Base-by-base conservation (phyloP, 148 eudicot genomes). In the Oxyria digyna region DNA sequence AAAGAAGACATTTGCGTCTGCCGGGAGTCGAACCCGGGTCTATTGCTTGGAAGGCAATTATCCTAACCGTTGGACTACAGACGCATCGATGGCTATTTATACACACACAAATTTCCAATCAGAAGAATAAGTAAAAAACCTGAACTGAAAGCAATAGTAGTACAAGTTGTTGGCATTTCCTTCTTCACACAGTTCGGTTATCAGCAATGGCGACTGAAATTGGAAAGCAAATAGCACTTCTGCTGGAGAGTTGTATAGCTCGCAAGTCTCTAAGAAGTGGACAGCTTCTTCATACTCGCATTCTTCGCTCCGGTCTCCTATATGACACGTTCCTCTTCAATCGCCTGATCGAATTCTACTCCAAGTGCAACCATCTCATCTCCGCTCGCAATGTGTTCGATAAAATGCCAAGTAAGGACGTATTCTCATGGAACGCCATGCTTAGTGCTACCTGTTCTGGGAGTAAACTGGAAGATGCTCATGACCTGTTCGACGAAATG, bases 391-490 rank as follows among this genome's bases (percentile, higher is more conserved):
- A 70, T 49, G 50, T 91, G 72, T 91, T 91, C 54, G 81, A 85
- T 33, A 67, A 73, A 79, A 86, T 86, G 85, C 81, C 84, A 4
- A 64, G 57, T 0, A 78, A 74, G 63, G 87, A 91, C 57, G 55
- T 81, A 0, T 91, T 65, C 64, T 83, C 96, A 24, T 88, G 91
- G 86, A 83, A 88, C 72, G 77, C 91, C 21, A 76, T 88, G 84
- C 68, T 85, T n/a, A 77, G 81, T 43, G 78, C 79, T 4, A 79
- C 82, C 9, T 85, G 89, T 49, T 74, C 79, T 41, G 63, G 65
- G 8, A 76, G 62, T 23, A 75, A 76, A 62, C 37, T 83, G 20
- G 35, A 57, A 1, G 81, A 80, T 23, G 88, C 96, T 8, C 48
- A 62, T 21, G 27, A 55, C 8, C 0, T 86, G 79, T 88, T 91